Evolutionary conservation across 768 basidiomycete genomes (phyloP), one percentile per base, ranked within the genome.

Genomic region (Boletus vinaceobasis): DNA sequence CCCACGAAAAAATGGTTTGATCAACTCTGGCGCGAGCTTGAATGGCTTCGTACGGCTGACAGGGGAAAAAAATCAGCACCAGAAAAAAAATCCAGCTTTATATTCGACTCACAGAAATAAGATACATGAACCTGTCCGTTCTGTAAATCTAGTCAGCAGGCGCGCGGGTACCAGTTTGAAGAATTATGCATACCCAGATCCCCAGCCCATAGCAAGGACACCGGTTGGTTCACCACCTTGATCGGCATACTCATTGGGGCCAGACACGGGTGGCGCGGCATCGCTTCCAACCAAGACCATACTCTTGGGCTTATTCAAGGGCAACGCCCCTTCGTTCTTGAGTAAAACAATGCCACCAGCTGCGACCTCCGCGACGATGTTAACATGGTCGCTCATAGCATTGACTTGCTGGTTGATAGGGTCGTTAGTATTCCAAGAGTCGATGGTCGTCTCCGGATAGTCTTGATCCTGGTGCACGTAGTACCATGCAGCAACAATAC

Each of bases 131-230:
- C 60, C 84, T 81, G 13, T 82, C 77, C 0, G 93, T 90, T 6
- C 82, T 80, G 39, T 38, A 29, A 45, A 31, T 7, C 7, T 19
- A 23, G 42, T 57, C 27, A 64, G 49, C 49, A 26, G 39, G 9
- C n/a, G 9, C 33, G 39, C 7, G 9, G 9, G 1, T 21, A 39
- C 15, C 5, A 7, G 17, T 37, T 10, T 9, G 0, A 48, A 7
- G 15, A n/a, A 14, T 1, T 8, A 52, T 14, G 61, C 72, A 37
- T 43, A 77, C 71, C 91, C 92, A 47, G 86, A 88, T 36, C 92
- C 94, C 94, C 94, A 97, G 14, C 93, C 93, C 86, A 93, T 87
- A 8, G 91, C 92, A 21, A 97, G 77, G 17, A 88, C 77, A 10
- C 92, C 92, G 45, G 79, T 81, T 31, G 74, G 70, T 43, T 75